Evolutionary conservation across 148 eudicot genomes (phyloP).

Genomic region (Chenopodium album): DNA sequence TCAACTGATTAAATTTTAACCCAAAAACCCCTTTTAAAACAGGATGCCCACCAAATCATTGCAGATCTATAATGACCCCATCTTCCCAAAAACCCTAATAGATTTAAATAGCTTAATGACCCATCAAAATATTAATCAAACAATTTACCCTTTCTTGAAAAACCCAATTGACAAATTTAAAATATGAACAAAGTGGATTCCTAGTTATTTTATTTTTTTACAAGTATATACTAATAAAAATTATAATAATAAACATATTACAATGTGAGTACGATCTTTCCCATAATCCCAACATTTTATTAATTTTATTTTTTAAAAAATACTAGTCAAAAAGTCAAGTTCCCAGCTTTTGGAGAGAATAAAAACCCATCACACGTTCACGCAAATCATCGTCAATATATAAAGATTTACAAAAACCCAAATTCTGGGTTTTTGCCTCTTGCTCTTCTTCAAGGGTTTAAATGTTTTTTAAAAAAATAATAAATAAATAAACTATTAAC

Average conservation of each 20-base stretch:
- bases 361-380: conserved; percentile 23
- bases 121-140: conserved; percentile 17
- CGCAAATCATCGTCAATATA: conserved; percentile 27
- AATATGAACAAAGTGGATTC: conserved; percentile 8
- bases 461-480: not conserved
- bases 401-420: conserved; percentile 11
- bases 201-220: not conserved
- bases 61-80: conserved; percentile 25
- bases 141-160: conserved; percentile 14
- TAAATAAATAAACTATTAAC: not conserved
- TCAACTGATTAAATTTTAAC: not conserved
- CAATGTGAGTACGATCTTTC: conserved; percentile 22
- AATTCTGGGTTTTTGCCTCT: conserved; percentile 17
- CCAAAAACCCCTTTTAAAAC: not conserved
- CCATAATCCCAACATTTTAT: conserved; percentile 12
- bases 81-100: conserved; percentile 16
- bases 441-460: conserved; percentile 18
- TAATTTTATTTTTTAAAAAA: not conserved
- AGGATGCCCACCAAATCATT: conserved; percentile 23
- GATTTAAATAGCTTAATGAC: not conserved
- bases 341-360: conserved; percentile 30
- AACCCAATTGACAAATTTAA: conserved; percentile 21
- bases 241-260: not conserved
- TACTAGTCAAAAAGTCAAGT: conserved; percentile 35
- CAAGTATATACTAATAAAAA: not conserved